Base-by-base conservation (phyloP, 805 yeast genomes). In the Metschnikowia matae region DNA sequence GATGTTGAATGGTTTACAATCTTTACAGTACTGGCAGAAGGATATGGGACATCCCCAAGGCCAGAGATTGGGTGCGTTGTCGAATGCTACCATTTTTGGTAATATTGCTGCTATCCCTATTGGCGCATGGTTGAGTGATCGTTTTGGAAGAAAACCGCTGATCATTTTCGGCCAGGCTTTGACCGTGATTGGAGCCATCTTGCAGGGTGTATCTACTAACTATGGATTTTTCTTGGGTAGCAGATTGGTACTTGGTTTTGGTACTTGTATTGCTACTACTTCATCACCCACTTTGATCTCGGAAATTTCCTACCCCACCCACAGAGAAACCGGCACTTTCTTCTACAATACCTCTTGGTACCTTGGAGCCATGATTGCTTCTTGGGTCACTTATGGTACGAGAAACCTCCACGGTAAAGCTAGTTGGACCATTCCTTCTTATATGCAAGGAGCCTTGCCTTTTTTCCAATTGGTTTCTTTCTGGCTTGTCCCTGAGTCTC, bases 381-480 rank as follows among this genome's bases (percentile, higher is more conserved):
- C 80, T 26, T 75, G 80, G 78, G 70, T 73, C 45, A 69, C 80
- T 2, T 78, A 68, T 54, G 83, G 82, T 59, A 68, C 80, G 15
- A 62, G 70, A 46, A 53, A 58, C 17, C 29, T 54, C n/a, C 14
- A 34, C 14, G 32, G 50, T n/a, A 49, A 47, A 32, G 55, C 55
- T 70, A 66, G 74, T 26, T 81, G 84, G 84, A 77, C 81, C 65
- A 66, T 80, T 48, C 85, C 85, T 37, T 70, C 81, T 11, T 70
- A 70, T 46, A 52, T 81, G 39, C 85, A 81, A 63, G 79, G 75
- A 39, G 59, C 69, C 15, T 65, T 76, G 54, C 82, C 85, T 2
- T 21, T 72, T 2, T 15, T 75, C 21, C 82, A 78, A 58, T 20
- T 69, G 20, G 31, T 43, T 10, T 26, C 52, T 43, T 44, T 61